Evolutionary conservation across 768 basidiomycete genomes (phyloP), one percentile per base, ranked within the genome.

Genomic region (Pisolithus marmoratus): DNA sequence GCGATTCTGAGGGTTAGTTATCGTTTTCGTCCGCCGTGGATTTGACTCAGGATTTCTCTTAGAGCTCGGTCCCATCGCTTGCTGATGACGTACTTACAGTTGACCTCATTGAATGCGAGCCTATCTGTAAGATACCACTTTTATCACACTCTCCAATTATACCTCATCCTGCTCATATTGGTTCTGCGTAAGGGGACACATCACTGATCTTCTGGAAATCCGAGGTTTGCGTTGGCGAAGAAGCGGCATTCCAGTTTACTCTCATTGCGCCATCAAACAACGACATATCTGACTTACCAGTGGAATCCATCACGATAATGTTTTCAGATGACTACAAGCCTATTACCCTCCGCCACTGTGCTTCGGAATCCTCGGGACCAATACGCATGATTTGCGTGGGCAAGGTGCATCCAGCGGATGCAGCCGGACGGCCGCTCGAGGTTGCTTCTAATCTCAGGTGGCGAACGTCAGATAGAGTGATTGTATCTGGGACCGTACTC

Each of bases 221-320:
- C 0, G 76, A 82, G 52, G 79, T 82, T 23, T 74, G 77, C 48
- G 76, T 94, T 5, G 78, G 74, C 9, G 79, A 84, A 54, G 63
- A 70, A 3, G 79, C 79, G 0, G 79, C 88, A 0, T 96, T 91
- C 67, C 94, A 97, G 64, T 59, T 96, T 8, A 71, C 75, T 8
- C 62, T 96, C 27, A 67, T 73, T 2, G 79, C 86, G 0, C 81
- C 83, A 0, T 59, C 66, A 0, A 59, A 68, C 4, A 71, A 79
- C 12, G 63, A 73, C 0, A 72, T 90, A 19, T 74, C 79, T 5
- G 70, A 72, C 0, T 69, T 95, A 15, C 78, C 85, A 0, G 81
- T 96, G 59, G 63, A 77, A 0, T 75, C 78, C 1, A 60, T 94
- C 12, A 65, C 71, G 2, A 72, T 96, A 6, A 67, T 79, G 38